A percentile compares a stretch with the other conserved stretches of the same genome.
phyloP scores from a whole-genome alignment of 129 eudicot genomes.

The Flaveria sonorensis region DNA sequence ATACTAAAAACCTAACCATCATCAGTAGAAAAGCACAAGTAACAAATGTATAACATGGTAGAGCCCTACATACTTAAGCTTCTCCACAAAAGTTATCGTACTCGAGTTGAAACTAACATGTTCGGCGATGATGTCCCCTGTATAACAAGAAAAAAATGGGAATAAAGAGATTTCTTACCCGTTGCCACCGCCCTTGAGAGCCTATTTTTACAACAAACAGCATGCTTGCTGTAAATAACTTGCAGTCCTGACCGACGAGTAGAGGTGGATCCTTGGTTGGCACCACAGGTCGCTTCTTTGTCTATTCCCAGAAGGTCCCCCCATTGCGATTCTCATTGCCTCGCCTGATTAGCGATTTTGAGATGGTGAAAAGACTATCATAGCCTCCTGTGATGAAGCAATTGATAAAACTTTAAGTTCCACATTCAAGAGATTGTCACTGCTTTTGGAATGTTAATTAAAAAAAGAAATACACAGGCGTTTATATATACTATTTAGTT shows the following conservation, averaged over 20 bases:
- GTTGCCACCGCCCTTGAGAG: constrained; percentile 29
- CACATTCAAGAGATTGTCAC: background rate
- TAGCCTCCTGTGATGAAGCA: constrained; percentile 30
- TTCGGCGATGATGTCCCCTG: constrained; percentile 13
- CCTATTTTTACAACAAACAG: constrained; percentile 28
- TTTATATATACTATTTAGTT: background rate
- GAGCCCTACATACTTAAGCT: constrained; percentile 30
- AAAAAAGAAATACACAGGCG: too few species aligned
- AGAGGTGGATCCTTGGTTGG: constrained; percentile 20
- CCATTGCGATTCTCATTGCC: background rate
- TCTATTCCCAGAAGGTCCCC: constrained; percentile 7
- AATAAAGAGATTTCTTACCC: constrained; percentile 8
- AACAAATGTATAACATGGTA: constrained; percentile 40
- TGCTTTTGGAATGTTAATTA: background rate
- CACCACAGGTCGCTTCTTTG: constrained; percentile 16
- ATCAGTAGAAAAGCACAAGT: constrained; percentile 20
- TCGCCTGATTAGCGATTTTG: background rate
- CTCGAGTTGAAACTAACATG: constrained; percentile 38
- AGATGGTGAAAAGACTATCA: constrained; percentile 22
- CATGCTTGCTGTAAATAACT: constrained; percentile 14
- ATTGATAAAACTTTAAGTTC: constrained; percentile 8
- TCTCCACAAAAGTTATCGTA: constrained; percentile 21
- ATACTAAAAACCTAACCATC: constrained; percentile 37
- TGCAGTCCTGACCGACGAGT: background rate
- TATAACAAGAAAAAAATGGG: constrained; percentile 22